Conservation (phyloP, 2,329 filamentous ascomycete genomes). For the Exophiala aquamarina region DNA sequence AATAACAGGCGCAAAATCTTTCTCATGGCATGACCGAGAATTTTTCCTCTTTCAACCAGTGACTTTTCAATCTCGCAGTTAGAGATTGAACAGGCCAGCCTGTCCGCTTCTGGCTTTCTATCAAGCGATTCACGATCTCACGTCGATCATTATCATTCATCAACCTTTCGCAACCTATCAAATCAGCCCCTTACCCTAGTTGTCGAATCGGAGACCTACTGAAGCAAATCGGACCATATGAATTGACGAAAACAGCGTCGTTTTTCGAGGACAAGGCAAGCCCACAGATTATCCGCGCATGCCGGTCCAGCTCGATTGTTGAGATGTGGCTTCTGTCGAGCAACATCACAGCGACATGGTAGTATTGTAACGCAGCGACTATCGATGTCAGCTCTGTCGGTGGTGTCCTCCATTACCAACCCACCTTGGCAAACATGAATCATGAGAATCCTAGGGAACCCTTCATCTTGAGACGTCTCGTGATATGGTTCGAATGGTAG, state of each 20-base stretch:
- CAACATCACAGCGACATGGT: conserved; percentile 38
- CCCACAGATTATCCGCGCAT: conserved; percentile 44
- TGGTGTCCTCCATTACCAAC: not conserved
- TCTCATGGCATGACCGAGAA: no score
- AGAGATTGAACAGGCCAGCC: conserved; percentile 12
- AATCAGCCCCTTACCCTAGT: not conserved
- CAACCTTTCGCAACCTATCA: conserved; percentile 11
- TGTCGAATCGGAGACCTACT: conserved; percentile 35
- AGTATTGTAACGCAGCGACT: conserved; percentile 49
- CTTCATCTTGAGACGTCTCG: conserved; percentile 6
- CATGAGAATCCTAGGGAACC: conserved; percentile 43
- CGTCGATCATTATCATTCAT: conserved; percentile 6
- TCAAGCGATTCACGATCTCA: conserved; percentile 7
- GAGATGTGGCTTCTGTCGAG: conserved; percentile 24
- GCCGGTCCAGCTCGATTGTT: conserved; percentile 33
- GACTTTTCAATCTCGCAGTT: conserved; percentile 8
- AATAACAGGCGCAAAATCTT: no score
- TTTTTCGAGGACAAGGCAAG: conserved; percentile 47
- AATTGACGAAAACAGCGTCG: conserved; percentile 47
- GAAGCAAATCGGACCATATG: conserved; percentile 50
- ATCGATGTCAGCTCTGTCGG: not conserved
- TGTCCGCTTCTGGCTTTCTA: conserved; percentile 11
- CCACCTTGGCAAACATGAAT: conserved; percentile 47
- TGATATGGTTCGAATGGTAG: conserved; percentile 39
- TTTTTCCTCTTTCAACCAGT: conserved; percentile 1